Evolutionary conservation across 129 eudicot species (phyloP).

Genomic region (Ambrosia trifida): DNA sequence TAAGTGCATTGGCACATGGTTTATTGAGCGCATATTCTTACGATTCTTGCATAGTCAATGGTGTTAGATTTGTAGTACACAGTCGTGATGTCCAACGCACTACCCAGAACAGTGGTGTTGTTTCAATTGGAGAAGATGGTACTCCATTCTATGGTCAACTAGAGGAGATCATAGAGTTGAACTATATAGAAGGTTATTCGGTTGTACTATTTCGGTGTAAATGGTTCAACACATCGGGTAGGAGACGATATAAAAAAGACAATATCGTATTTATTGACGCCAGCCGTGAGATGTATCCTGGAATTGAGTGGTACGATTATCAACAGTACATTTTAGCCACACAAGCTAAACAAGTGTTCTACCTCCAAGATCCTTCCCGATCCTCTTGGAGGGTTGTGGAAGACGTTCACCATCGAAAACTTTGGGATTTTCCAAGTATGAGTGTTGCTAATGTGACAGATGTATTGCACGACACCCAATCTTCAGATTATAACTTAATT

Average conservation of each 20-base stretch:
- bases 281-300: background rate
- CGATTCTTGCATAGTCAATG: background rate
- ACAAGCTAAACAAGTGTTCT: background rate
- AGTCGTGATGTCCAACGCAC: background rate
- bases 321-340: background rate
- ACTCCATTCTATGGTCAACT: background rate
- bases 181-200: background rate
- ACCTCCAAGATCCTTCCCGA: background rate
- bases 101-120: background rate
- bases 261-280: background rate
- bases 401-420: background rate
- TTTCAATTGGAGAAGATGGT: background rate
- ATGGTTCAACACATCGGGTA: background rate
- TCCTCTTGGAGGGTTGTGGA: background rate
- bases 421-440: background rate
- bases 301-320: background rate
- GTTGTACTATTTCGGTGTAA: background rate
- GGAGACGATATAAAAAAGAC: background rate
- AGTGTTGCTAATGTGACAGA: background rate
- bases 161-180: background rate
- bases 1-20: background rate
- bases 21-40: background rate
- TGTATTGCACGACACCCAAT: conserved; percentile 30
- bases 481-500: no score
- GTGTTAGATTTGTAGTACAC: background rate